Base-by-base conservation (phyloP, 352 stramenopile genomes). In the Peronospora tabacina region DNA sequence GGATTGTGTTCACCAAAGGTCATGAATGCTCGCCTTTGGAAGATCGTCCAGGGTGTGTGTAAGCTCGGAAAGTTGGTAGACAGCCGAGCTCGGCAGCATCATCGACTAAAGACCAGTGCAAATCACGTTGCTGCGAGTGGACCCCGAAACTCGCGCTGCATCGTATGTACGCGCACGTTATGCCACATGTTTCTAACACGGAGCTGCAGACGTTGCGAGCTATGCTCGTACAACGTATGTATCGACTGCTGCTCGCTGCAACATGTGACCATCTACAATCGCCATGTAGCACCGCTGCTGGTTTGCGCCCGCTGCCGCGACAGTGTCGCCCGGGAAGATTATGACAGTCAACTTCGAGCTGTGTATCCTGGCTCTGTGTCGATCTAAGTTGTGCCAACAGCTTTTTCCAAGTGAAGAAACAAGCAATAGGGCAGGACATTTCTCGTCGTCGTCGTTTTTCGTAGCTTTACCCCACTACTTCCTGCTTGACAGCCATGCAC, bases 211-310 rank as follows among this genome's bases (percentile, higher is more conserved):
- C 55, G 54, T 22, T 71, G 63, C 41, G 55, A 65, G 35, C 50
- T 71, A 0, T 71, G 60, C 28, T 54, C 57, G 5, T 72, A 69
- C 37, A 59, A 63, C 35, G 51, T 64, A 15, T 72, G 63, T 32
- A 26, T 24, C 7, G 38, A 47, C 8, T 72, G 63, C 45, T 69
- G 54, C 32, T 66, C 51, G 1, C 39, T 43, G 5, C 59, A 68
- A 51, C 55, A 63, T 20, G 55, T 72, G 43, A 15, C 59, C 19
- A 72, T 68, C 34, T 68, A 61, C 50, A 72, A 69, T 41, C 51
- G 63, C 0, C 56, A 66, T 54, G 52, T 58, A 11, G 51, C 59
- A 10, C 49, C 47, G 16, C 33, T 68, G 26, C 40, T 58, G 3
- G 55, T 72, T 17, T 72, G 59, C 38, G 50, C 33, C 3, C 50